Evolutionary conservation across 305 asterid genomes (phyloP), one percentile per base, ranked within the genome.

Genomic region (Petunia hybrid): DNA sequence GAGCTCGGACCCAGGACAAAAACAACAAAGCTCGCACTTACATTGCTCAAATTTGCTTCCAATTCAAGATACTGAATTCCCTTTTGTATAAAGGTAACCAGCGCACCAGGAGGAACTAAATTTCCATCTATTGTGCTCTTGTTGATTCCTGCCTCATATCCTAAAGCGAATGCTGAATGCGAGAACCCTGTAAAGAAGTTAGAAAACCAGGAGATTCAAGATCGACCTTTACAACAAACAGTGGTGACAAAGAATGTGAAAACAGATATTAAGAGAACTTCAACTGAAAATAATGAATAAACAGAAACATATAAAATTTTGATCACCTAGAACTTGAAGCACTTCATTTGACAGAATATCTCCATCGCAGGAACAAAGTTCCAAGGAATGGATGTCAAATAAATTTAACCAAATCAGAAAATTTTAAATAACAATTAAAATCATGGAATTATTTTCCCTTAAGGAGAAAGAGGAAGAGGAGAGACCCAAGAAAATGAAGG

Each of bases 71-170:
- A 95, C 74, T 92, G 97, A 86, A 93, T 92, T 85, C 98, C 99
- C 86, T 93, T 95, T 85, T 95, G 99, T 76, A 95, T 84, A 87
- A 91, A 94, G 64, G 93, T 95, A 68, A 94, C 89, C 64, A 95
- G 98, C 76, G 97, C 99, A 84, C 97, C 98, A 3, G 97, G 98
- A 22, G 99, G 99, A 86, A 95, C 99, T 85, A 91, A 90, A 85
- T 92, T 92, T 22, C 90, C 96, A 85, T 95, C 97, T 65, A 95
- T 91, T 70, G 90, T 87, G 86, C 93, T 90, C 83, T 94, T 95
- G 71, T 82, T 83, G 83, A 95, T 90, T 80, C 97, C 97, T 13
- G 99, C 97, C 89, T 95, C 99, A 82, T 85, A 94, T 85, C 99
- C 98, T 71, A 95, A 87, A 84, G 95, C 89, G 82, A 95, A 95